A percentile compares a stretch with the other conserved stretches of the same genome.
Conservation (phyloP, 2,329 filamentous ascomycete genomes). For the Fusarium phyllophilum region DNA sequence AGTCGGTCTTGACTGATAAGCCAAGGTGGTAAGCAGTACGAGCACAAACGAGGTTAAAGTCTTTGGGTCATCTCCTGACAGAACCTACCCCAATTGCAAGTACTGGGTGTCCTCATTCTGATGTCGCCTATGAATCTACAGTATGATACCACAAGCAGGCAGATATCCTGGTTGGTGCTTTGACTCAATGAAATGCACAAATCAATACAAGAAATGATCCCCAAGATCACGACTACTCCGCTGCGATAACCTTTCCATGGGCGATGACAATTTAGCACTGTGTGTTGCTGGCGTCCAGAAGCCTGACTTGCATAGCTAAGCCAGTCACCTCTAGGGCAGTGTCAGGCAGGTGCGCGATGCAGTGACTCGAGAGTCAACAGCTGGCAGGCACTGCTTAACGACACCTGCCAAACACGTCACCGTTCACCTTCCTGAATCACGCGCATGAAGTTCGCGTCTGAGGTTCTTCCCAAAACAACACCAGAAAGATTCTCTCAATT, state of each 20-base stretch:
- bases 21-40: no score
- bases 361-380: fast-evolving
- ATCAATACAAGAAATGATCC: fast-evolving
- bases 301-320: fast-evolving
- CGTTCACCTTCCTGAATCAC: fast-evolving
- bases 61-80: no score
- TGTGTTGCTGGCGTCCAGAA: fast-evolving
- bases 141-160: fast-evolving
- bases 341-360: background rate
- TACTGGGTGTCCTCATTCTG: background rate
- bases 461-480: no score
- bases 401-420: fast-evolving
- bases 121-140: fast-evolving
- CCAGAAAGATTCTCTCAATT: background rate
- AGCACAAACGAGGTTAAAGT: no score
- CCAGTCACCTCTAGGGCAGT: background rate
- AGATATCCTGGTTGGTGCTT: background rate
- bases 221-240: background rate
- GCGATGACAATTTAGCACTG: background rate
- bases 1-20: no score
- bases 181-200: background rate
- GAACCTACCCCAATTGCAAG: no score
- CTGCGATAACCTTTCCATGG: fast-evolving
- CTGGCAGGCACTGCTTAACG: background rate
- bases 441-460: no score